Evolutionary conservation across 192 early-diverging fungal genomes (phyloP).

Genomic region (Lunasporangiospora selenospora): DNA sequence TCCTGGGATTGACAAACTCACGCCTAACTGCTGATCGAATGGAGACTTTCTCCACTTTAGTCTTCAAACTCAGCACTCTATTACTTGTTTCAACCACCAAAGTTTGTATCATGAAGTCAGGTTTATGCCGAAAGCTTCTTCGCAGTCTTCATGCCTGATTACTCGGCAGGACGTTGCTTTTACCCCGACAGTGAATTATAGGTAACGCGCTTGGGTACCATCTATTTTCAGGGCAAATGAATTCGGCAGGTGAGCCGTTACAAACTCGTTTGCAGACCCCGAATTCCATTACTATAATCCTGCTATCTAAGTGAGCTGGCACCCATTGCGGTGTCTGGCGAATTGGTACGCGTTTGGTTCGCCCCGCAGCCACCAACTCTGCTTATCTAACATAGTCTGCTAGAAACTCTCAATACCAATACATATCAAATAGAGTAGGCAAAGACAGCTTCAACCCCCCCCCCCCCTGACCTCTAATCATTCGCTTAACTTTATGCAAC

Average conservation of each 20-base stretch:
- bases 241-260: slow-evolving; percentile 60
- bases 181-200: too few species aligned
- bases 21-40: too few species aligned
- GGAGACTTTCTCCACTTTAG: too few species aligned
- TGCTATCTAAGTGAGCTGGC: slow-evolving; percentile 77
- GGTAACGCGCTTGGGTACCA: too few species aligned
- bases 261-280: slow-evolving; percentile 75
- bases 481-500: slow-evolving; percentile 80
- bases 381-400: slow-evolving; percentile 87
- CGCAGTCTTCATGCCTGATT: too few species aligned
- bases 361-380: slow-evolving; percentile 84
- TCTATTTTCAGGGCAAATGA: too few species aligned
- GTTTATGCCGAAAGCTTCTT: too few species aligned
- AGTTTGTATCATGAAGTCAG: too few species aligned
- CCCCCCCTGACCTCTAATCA: slow-evolving; percentile 81
- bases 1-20: too few species aligned
- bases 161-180: too few species aligned
- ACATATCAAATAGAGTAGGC: slow-evolving; percentile 72
- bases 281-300: slow-evolving; percentile 80
- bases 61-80: too few species aligned
- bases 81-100: too few species aligned
- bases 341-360: slow-evolving; percentile 72
- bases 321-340: slow-evolving; percentile 78
- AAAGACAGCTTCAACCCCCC: slow-evolving; percentile 68
- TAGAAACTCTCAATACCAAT: slow-evolving; percentile 72